A percentile compares a stretch with the other conserved stretches of the same genome.
Conservation (phyloP, 257 asterid genomes). For the Solanum peruvianum region DNA sequence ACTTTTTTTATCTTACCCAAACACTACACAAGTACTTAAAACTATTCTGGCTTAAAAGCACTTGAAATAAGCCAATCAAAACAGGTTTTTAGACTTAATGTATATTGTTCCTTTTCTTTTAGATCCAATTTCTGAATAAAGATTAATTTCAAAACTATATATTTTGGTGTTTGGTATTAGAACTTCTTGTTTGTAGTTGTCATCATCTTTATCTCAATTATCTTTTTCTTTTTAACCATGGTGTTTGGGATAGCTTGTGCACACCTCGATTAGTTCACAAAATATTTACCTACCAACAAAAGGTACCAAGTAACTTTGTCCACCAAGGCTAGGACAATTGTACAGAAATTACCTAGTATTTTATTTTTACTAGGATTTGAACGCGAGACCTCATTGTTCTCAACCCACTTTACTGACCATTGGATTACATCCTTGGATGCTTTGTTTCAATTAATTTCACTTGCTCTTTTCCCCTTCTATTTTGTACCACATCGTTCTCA, state of each 20-base stretch:
- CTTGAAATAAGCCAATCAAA: no score
- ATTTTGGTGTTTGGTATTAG: not conserved
- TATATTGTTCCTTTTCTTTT: not conserved
- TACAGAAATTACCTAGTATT: not conserved
- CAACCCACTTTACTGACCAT: not conserved
- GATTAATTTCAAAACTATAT: not conserved
- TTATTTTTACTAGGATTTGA: not conserved
- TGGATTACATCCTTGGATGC: not conserved
- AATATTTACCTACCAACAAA: not conserved
- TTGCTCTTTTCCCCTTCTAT: not conserved
- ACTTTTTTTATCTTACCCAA: no score
- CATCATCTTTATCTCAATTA: not conserved
- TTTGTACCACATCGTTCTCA: not conserved
- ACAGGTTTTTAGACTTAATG: not conserved
- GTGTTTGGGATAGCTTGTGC: not conserved
- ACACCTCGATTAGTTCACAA: not conserved
- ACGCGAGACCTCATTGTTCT: not conserved
- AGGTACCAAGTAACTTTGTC: not conserved
- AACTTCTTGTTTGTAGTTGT: not conserved
- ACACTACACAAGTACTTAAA: no score
- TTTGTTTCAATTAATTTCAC: not conserved
- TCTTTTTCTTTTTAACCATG: not conserved
- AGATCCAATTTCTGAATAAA: not conserved
- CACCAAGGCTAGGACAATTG: not conserved
- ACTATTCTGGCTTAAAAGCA: no score